These are phyloP conservation scores for Curvularia hawaiiensis DNA, from an alignment of 2,329 filamentous ascomycete species.

Conservation along the genomic window DNA sequence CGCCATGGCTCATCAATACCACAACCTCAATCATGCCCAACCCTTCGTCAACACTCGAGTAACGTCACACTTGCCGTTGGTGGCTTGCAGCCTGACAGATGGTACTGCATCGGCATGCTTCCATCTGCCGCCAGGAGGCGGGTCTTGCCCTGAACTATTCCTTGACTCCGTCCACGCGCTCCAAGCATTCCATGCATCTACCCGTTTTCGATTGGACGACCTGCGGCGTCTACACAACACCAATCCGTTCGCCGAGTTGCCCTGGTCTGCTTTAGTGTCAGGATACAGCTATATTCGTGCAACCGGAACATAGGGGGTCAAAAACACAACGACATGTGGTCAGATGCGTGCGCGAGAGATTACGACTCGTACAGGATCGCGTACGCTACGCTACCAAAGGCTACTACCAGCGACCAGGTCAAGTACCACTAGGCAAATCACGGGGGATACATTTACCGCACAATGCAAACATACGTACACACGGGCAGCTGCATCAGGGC, in stretches of 20 bases:
- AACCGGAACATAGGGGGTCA: neutral
- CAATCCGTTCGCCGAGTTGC: neutral
- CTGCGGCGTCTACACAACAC: neutral
- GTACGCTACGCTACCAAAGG: constrained; percentile 1
- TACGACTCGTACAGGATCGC: constrained; percentile 13
- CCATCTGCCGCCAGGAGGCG: neutral
- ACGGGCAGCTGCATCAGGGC: constrained; percentile 10
- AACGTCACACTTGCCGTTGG: constrained; percentile 14
- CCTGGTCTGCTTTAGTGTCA: constrained; percentile 4
- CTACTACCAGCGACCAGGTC: neutral
- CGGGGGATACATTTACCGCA: constrained; percentile 10
- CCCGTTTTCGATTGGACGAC: neutral
- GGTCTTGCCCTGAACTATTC: neutral
- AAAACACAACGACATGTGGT: constrained; percentile 5
- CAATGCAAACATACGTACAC: constrained; percentile 7
- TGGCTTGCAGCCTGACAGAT: constrained; percentile 11
- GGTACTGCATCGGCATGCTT: neutral
- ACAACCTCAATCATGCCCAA: neutral
- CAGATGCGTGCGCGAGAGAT: constrained; percentile 5
- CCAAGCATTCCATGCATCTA: neutral
- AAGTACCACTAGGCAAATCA: constrained; percentile 10
- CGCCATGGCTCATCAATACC: neutral
- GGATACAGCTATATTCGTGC: constrained; percentile 7
- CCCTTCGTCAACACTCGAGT: neutral
- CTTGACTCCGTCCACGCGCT: neutral